Conservation (phyloP, 1,284 basidiomycete species). For the Ceratobasidium sp. region DNA sequence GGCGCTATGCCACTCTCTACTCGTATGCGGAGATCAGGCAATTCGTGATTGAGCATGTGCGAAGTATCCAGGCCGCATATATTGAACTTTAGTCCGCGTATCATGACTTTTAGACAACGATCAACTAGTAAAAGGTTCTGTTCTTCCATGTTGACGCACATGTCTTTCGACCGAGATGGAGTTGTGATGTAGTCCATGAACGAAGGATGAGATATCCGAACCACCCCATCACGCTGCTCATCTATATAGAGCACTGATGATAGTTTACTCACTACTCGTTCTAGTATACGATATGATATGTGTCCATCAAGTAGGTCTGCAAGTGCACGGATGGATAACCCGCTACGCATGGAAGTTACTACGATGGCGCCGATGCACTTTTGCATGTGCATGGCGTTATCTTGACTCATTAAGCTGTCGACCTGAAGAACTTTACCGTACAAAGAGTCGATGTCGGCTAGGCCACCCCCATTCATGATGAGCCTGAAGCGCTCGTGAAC, state of each 20-base stretch:
- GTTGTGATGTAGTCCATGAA: conserved; percentile 35
- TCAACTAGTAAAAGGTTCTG: not conserved
- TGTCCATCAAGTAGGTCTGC: not conserved
- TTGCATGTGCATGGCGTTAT: not conserved
- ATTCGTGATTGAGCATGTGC: not conserved
- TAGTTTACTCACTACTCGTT: not conserved
- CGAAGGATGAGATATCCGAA: conserved; percentile 32
- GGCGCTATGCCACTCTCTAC: not conserved
- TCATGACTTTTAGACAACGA: not conserved
- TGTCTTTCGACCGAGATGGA: conserved; percentile 4
- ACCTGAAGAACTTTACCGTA: not conserved
- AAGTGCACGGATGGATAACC: not conserved
- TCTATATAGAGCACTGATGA: conserved; percentile 30
- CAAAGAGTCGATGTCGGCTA: not conserved
- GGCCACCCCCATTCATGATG: too few relatives aligned
- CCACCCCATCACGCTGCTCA: not conserved
- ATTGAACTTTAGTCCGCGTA: not conserved
- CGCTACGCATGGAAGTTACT: not conserved
- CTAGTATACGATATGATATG: not conserved
- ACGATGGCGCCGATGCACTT: not conserved
- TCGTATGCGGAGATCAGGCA: not conserved
- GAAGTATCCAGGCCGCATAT: conserved; percentile 13
- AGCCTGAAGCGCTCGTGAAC: not conserved
- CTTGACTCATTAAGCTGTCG: not conserved
- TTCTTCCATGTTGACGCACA: not conserved